Evolutionary conservation across 352 stramenopile genomes (phyloP).

Genomic region (Pythium sukuiense): DNA sequence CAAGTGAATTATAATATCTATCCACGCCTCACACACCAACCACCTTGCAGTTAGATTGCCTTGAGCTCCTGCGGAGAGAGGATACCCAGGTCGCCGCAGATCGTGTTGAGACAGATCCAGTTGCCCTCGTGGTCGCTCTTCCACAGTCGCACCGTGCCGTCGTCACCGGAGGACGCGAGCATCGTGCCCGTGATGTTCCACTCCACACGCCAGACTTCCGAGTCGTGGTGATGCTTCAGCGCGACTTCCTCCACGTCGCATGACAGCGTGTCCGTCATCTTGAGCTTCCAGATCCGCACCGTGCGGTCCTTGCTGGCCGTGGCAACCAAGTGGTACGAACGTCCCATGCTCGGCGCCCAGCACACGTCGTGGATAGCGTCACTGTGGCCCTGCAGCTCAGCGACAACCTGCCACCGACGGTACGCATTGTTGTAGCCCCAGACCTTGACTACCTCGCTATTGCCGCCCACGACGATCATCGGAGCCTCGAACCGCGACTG

Average conservation of each 20-base stretch:
- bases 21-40: constrained; percentile 7
- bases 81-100: constrained; percentile 70
- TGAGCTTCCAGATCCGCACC: constrained; percentile 85
- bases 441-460: constrained; percentile 85
- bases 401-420: constrained; percentile 83
- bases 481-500: constrained; percentile 92
- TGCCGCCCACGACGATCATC: constrained; percentile 94
- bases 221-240: constrained; percentile 83
- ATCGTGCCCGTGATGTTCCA: constrained; percentile 98
- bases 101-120: constrained; percentile 91
- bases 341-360: constrained; percentile 96
- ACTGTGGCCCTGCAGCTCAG: constrained; percentile 81
- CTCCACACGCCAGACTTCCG: constrained; percentile 94
- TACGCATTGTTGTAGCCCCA: constrained; percentile 92
- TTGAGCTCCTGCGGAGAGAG: constrained; percentile 32
- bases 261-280: constrained; percentile 68
- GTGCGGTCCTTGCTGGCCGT: constrained; percentile 92
- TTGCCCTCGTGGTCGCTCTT: constrained; percentile 91
- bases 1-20: not conserved
- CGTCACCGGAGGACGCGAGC: constrained; percentile 92
- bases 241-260: constrained; percentile 74
- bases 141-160: constrained; percentile 95
- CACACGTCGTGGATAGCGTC: constrained; percentile 94
- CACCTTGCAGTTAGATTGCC: constrained; percentile 7
- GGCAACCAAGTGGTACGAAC: constrained; percentile 92